Evolutionary conservation across 768 basidiomycete genomes (phyloP).

Genomic region (Boletus reticuloceps): DNA sequence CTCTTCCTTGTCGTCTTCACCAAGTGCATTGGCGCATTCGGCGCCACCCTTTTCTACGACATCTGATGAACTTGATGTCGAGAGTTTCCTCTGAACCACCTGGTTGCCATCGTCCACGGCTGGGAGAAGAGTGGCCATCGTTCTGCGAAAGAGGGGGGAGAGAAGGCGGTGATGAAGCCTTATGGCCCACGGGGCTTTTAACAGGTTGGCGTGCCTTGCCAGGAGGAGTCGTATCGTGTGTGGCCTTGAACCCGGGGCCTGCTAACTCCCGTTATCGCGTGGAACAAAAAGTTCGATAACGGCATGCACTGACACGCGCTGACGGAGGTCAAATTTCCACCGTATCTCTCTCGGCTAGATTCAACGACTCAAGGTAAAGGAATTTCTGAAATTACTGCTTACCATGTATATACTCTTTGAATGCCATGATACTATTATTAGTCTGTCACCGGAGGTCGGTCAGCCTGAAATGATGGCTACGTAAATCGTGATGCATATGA

Average conservation of each 20-base stretch:
- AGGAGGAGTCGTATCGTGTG: neutral
- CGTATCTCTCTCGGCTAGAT: too few species aligned
- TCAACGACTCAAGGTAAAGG: too few species aligned
- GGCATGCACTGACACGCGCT: too few species aligned
- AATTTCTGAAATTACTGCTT: too few species aligned
- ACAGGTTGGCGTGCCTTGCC: neutral
- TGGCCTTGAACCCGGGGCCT: neutral
- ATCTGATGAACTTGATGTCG: constrained; percentile 12
- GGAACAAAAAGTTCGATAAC: neutral
- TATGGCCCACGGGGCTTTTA: neutral
- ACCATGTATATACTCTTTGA: too few species aligned
- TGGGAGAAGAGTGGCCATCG: constrained; percentile 18
- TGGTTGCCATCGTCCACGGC: neutral
- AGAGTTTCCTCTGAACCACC: constrained; percentile 21
- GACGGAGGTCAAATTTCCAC: too few species aligned
- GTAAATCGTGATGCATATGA: neutral
- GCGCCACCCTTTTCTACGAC: constrained; percentile 18
- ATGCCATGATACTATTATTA: too few species aligned
- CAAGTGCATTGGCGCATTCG: constrained; percentile 7
- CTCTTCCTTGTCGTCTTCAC: constrained; percentile 10
- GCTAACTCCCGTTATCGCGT: neutral
- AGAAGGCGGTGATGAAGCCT: constrained; percentile 6
- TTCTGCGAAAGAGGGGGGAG: neutral
- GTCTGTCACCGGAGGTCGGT: neutral
- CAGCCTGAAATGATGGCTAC: neutral